Percentiles rank a stretch among this genome's conserved stretches.
These are phyloP conservation scores for Boletus edulis DNA, from an alignment of 768 basidiomycete species.

Conservation along the genomic window DNA sequence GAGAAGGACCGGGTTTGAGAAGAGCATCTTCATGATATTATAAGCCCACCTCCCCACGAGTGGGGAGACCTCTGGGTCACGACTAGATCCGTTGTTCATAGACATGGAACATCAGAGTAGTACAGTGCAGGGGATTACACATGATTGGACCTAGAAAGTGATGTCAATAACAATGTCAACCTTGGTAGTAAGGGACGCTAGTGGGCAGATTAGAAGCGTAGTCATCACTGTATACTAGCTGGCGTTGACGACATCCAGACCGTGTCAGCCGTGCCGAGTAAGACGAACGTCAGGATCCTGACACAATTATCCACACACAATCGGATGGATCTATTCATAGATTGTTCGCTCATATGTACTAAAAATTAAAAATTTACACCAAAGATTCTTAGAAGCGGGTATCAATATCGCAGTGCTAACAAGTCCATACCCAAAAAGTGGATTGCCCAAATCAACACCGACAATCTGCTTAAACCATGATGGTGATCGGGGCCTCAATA, in stretches of 20 bases:
- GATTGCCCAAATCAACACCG: not conserved
- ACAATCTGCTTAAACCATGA: slow-evolving; percentile 9
- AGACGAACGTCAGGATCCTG: too few species aligned
- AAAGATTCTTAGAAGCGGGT: too few species aligned
- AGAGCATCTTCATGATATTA: not conserved
- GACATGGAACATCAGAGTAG: not conserved
- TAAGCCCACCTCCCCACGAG: not conserved
- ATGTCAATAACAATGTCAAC: too few species aligned
- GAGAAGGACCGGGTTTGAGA: not conserved
- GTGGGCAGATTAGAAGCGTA: too few species aligned
- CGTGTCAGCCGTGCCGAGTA: too few species aligned
- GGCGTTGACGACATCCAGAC: too few species aligned
- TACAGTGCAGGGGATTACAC: not conserved
- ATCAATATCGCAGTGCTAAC: not conserved
- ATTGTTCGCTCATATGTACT: not conserved
- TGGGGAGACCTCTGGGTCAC: too few species aligned
- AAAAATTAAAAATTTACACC: not conserved
- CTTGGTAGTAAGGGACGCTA: too few species aligned
- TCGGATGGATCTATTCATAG: not conserved
- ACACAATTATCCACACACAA: not conserved
- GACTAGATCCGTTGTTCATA: not conserved
- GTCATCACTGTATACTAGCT: too few species aligned
- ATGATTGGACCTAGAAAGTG: not conserved
- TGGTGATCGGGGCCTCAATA: slow-evolving; percentile 11
- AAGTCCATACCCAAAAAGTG: not conserved